phyloP scores from a whole-genome alignment of 352 stramenopile genomes.

The Phytopythium kandeliae region DNA sequence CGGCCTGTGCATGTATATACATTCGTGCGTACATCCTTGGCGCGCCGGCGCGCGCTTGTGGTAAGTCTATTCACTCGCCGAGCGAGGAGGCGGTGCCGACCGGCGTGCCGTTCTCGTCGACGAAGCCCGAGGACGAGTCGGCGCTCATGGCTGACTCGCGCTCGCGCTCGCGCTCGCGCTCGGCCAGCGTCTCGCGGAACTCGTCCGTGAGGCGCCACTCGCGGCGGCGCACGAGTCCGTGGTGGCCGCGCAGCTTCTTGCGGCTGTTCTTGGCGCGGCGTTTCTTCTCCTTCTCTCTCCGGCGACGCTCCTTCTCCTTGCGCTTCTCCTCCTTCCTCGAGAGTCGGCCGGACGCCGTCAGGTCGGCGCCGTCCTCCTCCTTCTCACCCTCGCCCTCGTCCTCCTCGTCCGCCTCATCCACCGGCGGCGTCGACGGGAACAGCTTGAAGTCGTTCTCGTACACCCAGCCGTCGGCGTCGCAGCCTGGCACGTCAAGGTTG shows the following conservation, averaged over 20 bases:
- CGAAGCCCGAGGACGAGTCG: constrained; percentile 28
- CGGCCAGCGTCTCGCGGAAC: constrained; percentile 35
- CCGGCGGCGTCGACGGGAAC: constrained; percentile 48
- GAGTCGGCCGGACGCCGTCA: background rate
- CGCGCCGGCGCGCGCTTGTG: too few relatives aligned
- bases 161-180: constrained; percentile 10
- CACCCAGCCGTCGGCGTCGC: constrained; percentile 78
- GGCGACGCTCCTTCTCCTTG: constrained; percentile 2
- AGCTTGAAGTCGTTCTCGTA: constrained; percentile 84
- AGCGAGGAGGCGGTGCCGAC: background rate
- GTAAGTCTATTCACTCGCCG: background rate
- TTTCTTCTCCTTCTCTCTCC: constrained; percentile 13
- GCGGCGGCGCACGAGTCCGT: constrained; percentile 65
- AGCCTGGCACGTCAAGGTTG: constrained; percentile 47
- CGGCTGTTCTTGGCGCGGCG: constrained; percentile 30
- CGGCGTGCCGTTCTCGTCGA: constrained; percentile 27
- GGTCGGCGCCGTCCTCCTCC: background rate
- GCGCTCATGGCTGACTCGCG: constrained; percentile 25
- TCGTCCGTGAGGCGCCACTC: constrained; percentile 65
- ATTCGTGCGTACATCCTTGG: too few relatives aligned
- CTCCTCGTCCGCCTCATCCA: constrained; percentile 15
- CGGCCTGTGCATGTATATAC: too few relatives aligned
- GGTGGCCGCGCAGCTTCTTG: constrained; percentile 43
- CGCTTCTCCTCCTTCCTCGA: constrained; percentile 1
- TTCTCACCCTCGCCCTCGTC: constrained; percentile 30